phyloP scores from a whole-genome alignment of 176 grass and related monocot genomes.

The Aegilops longissima region DNA sequence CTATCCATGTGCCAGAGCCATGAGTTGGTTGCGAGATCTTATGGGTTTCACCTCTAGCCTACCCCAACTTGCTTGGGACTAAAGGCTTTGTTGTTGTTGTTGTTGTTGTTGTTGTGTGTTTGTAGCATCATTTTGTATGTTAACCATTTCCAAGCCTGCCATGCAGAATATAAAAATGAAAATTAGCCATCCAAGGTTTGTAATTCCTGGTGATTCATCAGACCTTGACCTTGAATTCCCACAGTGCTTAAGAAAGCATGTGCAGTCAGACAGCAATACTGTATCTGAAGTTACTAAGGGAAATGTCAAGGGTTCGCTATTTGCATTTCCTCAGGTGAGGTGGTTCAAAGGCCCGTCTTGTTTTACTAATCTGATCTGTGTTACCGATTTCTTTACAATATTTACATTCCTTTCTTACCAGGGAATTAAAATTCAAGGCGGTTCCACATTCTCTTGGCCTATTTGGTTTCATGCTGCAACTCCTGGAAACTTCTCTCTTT shows the following conservation, averaged over 20 bases:
- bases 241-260: slow-evolving; percentile 56
- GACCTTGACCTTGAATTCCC: slow-evolving; percentile 60
- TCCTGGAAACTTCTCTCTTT: slow-evolving; percentile 70
- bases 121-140: slow-evolving; percentile 7
- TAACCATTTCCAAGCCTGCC: slow-evolving; percentile 34
- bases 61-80: too few species aligned
- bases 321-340: slow-evolving; percentile 88
- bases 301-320: slow-evolving; percentile 54
- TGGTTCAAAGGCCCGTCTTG: slow-evolving; percentile 1
- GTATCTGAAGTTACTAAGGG: slow-evolving; percentile 28
- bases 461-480: slow-evolving; percentile 97
- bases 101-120: neutral
- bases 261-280: slow-evolving; percentile 38
- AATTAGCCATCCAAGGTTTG: slow-evolving; percentile 80
- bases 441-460: slow-evolving; percentile 73
- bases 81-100: too few species aligned
- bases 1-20: too few species aligned
- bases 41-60: too few species aligned
- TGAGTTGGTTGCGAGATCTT: too few species aligned
- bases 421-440: slow-evolving; percentile 73
- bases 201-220: slow-evolving; percentile 58
- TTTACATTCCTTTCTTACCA: slow-evolving; percentile 39
- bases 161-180: slow-evolving; percentile 95
- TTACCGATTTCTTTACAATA: slow-evolving; percentile 9
- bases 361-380: slow-evolving; percentile 16